Percentiles rank a stretch among this genome's conserved stretches.
Evolutionary conservation across 805 yeast genomes (phyloP).

Genomic region (Ogataea dorogensis): DNA sequence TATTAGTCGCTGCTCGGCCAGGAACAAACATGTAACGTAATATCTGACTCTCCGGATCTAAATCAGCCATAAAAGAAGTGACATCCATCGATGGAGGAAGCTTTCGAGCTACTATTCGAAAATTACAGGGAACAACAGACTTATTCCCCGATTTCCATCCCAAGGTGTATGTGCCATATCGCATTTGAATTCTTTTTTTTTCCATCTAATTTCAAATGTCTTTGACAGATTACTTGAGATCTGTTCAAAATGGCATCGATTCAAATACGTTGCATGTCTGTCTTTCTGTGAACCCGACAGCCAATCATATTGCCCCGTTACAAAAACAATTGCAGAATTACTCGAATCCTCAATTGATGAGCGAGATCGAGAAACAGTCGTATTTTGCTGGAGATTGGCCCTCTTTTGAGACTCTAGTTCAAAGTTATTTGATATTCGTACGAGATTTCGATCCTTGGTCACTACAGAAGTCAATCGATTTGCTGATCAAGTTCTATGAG

Average conservation of each 20-base stretch:
- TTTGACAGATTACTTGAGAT: slow-evolving; percentile 14
- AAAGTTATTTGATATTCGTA: slow-evolving; percentile 42
- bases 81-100: slow-evolving; percentile 42
- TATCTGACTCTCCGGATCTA: not conserved
- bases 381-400: slow-evolving; percentile 37
- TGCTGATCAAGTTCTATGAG: slow-evolving; percentile 45
- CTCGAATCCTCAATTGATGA: slow-evolving; percentile 23
- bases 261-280: slow-evolving; percentile 12
- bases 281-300: slow-evolving; percentile 26
- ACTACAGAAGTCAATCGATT: slow-evolving; percentile 50
- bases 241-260: slow-evolving; percentile 10
- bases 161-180: too few relatives aligned
- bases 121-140: too few relatives aligned
- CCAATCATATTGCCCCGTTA: slow-evolving; percentile 25
- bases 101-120: slow-evolving; percentile 35
- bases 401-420: slow-evolving; percentile 45
- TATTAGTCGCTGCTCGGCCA: not conserved
- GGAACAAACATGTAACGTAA: slow-evolving; percentile 1
- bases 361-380: slow-evolving; percentile 30
- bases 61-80: slow-evolving; percentile 25
- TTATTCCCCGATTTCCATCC: too few relatives aligned
- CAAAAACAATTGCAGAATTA: slow-evolving; percentile 26
- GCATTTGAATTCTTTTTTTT: slow-evolving; percentile 1
- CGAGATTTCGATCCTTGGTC: slow-evolving; percentile 60
- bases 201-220: slow-evolving; percentile 7